phyloP scores from a whole-genome alignment of 1,139 yeast genomes.

The Torulaspora pretoriensis region DNA sequence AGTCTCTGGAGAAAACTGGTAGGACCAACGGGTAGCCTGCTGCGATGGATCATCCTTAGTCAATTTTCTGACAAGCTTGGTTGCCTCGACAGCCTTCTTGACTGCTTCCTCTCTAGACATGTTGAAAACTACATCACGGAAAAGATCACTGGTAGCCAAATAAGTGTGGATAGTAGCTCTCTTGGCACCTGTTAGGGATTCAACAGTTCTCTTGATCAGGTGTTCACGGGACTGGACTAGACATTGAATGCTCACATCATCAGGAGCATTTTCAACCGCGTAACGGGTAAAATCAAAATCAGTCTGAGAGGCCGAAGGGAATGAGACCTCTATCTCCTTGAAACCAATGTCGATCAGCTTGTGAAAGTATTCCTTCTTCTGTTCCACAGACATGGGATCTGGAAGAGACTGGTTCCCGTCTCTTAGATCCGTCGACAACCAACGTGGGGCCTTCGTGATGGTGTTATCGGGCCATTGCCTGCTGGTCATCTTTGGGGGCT shows the following conservation, averaged over 20 bases:
- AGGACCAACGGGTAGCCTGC: conserved; percentile 75
- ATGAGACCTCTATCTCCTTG: conserved; percentile 94
- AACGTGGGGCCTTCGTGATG: conserved; percentile 80
- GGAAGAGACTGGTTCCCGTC: conserved; percentile 98
- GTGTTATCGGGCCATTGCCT: conserved; percentile 85
- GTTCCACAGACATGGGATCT: conserved; percentile 90
- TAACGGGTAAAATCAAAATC: conserved; percentile 94
- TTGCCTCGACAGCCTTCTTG: conserved; percentile 74
- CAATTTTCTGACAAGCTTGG: conserved; percentile 71
- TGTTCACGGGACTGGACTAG: conserved; percentile 91
- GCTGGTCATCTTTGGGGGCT: conserved; percentile 62
- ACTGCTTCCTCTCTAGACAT: conserved; percentile 77
- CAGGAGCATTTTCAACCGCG: conserved; percentile 91
- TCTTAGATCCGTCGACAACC: conserved; percentile 93
- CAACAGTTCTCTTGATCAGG: conserved; percentile 82
- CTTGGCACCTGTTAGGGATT: conserved; percentile 83
- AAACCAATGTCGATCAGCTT: conserved; percentile 87
- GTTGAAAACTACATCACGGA: conserved; percentile 87
- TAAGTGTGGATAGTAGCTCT: conserved; percentile 87
- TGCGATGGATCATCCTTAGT: conserved; percentile 84
- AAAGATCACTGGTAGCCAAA: conserved; percentile 86
- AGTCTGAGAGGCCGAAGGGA: conserved; percentile 93
- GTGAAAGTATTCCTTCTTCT: conserved; percentile 82
- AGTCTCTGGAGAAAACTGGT: conserved; percentile 93
- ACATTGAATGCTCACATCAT: conserved; percentile 87